A percentile compares a stretch with the other conserved stretches of the same genome.
Evolutionary conservation across 192 early-diverging fungal genomes (phyloP).

Genomic region (Umbelopsis sp.): DNA sequence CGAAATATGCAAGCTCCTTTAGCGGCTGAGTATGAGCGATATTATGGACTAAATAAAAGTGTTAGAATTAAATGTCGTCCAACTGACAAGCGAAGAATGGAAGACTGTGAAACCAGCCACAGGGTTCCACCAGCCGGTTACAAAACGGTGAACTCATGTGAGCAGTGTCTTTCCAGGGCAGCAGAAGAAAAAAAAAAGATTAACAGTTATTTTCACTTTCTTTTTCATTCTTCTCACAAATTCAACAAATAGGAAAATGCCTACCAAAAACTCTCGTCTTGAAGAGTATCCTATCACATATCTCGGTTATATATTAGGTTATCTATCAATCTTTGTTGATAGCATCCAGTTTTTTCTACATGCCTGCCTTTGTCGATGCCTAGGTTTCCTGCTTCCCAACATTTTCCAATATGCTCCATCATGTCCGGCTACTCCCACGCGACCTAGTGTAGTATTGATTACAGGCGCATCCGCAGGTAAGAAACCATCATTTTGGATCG

Average conservation of each 20-base stretch:
- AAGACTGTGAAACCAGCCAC: not conserved
- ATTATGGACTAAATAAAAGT: too few species aligned
- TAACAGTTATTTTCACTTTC: too few species aligned
- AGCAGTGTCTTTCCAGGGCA: too few species aligned
- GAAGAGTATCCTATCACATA: not conserved
- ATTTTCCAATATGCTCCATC: not conserved
- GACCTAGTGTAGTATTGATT: not conserved
- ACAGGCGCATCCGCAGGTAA: not conserved
- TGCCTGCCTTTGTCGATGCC: not conserved
- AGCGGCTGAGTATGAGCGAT: not conserved
- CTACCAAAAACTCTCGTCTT: not conserved
- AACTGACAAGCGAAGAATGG: too few species aligned
- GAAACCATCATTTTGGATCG: not conserved
- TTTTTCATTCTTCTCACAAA: not conserved
- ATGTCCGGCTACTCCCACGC: not conserved
- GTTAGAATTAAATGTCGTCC: too few species aligned
- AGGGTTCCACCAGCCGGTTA: not conserved
- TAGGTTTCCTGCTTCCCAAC: not conserved
- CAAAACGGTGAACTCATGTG: not conserved
- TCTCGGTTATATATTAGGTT: not conserved
- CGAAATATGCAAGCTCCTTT: not conserved
- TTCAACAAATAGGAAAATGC: not conserved
- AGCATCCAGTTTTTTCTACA: not conserved
- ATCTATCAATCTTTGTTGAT: not conserved
- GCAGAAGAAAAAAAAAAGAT: too few species aligned